Evolutionary conservation across 768 basidiomycete species (phyloP).

Genomic region (Lentinula edodes): DNA sequence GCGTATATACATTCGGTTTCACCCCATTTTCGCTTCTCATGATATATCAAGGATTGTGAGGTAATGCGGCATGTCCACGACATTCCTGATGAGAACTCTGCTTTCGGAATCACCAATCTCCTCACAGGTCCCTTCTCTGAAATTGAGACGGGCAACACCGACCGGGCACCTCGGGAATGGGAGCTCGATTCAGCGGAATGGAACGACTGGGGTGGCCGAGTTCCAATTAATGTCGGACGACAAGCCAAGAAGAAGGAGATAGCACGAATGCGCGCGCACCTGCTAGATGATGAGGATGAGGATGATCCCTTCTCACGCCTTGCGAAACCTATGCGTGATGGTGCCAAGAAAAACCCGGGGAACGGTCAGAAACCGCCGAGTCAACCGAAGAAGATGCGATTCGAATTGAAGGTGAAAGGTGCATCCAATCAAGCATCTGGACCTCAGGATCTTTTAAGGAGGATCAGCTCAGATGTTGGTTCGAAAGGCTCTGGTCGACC

Average conservation of each 20-base stretch:
- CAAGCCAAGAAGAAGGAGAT: constrained; percentile 57
- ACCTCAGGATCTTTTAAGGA: not conserved
- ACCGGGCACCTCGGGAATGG: constrained; percentile 37
- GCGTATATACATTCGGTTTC: constrained; percentile 18
- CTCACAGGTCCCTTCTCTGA: constrained; percentile 64
- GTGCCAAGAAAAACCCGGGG: not conserved
- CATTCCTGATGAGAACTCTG: constrained; percentile 50
- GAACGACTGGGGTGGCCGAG: constrained; percentile 40
- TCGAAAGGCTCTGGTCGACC: not conserved
- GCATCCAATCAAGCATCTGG: not conserved
- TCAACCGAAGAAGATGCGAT: constrained; percentile 27
- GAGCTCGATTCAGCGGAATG: constrained; percentile 31
- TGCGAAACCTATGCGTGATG: constrained; percentile 9
- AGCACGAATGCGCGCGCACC: constrained; percentile 44
- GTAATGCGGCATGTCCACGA: constrained; percentile 35
- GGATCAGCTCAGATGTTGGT: not conserved
- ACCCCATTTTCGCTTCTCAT: not conserved
- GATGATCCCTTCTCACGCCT: constrained; percentile 60
- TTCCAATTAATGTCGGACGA: constrained; percentile 58
- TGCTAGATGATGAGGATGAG: constrained; percentile 43
- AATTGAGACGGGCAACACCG: constrained; percentile 25
- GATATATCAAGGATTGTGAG: constrained; percentile 51
- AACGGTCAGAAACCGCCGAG: not conserved
- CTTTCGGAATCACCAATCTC: constrained; percentile 60
- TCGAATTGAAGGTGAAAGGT: not conserved